Conservation (phyloP, 345 rosid species). For the Excoecaria cochinchinensis region DNA sequence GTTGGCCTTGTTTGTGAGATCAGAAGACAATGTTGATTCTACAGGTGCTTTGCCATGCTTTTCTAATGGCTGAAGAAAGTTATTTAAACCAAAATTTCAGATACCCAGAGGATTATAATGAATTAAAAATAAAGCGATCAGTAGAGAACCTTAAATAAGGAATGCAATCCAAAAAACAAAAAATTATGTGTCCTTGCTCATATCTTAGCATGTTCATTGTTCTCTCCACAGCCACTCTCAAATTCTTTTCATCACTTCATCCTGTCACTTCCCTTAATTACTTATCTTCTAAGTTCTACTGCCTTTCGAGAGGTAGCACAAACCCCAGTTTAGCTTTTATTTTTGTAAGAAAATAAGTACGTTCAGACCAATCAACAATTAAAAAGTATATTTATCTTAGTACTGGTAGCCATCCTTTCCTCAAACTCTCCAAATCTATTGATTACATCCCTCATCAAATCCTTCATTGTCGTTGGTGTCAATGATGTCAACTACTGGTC, state of each 20-base stretch:
- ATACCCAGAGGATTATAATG: not conserved
- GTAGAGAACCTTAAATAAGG: not conserved
- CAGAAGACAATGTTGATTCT: slow-evolving; percentile 14
- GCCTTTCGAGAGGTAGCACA: not conserved
- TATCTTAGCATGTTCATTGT: too few species aligned
- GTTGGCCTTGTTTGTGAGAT: slow-evolving; percentile 18
- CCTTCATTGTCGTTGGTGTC: not conserved
- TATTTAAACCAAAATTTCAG: not conserved
- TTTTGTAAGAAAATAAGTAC: not conserved
- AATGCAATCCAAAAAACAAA: not conserved
- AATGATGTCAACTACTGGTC: not conserved
- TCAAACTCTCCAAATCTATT: not conserved
- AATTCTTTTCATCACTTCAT: not conserved
- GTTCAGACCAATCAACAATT: not conserved
- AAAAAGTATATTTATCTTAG: not conserved
- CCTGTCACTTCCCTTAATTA: not conserved
- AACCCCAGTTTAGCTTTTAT: not conserved
- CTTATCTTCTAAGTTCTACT: too few species aligned
- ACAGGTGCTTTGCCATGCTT: slow-evolving; percentile 16
- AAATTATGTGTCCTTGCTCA: not conserved
- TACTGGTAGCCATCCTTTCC: not conserved
- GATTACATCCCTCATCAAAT: not conserved
- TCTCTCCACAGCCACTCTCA: too few species aligned
- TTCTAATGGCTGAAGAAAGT: slow-evolving; percentile 23
- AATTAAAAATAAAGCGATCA: not conserved